phyloP scores from a whole-genome alignment of 2,329 filamentous ascomycete species.

The Colletotrichum musicola region DNA sequence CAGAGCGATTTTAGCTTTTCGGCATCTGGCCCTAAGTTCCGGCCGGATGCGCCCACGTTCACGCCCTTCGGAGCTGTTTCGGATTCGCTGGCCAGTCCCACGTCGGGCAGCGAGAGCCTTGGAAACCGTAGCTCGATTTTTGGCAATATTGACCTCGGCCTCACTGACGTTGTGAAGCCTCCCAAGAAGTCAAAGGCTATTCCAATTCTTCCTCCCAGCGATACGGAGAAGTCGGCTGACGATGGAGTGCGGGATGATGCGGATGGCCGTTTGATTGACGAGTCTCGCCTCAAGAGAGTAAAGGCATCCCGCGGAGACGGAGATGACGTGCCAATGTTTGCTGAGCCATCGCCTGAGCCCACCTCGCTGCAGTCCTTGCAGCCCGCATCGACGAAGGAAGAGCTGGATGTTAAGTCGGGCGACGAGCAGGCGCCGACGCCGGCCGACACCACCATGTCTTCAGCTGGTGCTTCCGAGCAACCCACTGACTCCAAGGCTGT shows the following conservation, averaged over 20 bases:
- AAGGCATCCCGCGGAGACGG: conserved; percentile 74
- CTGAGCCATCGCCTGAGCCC: conserved; percentile 59
- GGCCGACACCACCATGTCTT: conserved; percentile 66
- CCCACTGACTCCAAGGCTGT: conserved; percentile 63
- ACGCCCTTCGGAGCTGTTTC: conserved; percentile 69
- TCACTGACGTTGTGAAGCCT: conserved; percentile 73
- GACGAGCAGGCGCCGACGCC: conserved; percentile 59
- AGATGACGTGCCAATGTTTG: conserved; percentile 82
- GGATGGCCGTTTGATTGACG: conserved; percentile 71
- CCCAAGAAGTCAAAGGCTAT: conserved; percentile 84
- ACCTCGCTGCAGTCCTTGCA: conserved; percentile 31
- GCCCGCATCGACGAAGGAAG: conserved; percentile 17
- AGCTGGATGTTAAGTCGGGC: conserved; percentile 38
- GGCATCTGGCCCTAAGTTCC: conserved; percentile 75
- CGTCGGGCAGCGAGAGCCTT: conserved; percentile 59
- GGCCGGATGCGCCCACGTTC: conserved; percentile 82
- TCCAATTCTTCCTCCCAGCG: conserved; percentile 79
- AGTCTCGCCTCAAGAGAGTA: conserved; percentile 81
- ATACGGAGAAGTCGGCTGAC: conserved; percentile 50
- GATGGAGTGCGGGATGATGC: conserved; percentile 60
- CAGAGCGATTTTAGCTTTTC: conserved; percentile 77
- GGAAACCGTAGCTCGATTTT: conserved; percentile 71
- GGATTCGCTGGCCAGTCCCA: conserved; percentile 61
- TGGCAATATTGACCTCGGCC: conserved; percentile 74
- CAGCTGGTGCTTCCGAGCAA: conserved; percentile 65